These are phyloP conservation scores for Erysimum cheiri DNA, from an alignment of 441 rosid genomes.

Conservation along the genomic window DNA sequence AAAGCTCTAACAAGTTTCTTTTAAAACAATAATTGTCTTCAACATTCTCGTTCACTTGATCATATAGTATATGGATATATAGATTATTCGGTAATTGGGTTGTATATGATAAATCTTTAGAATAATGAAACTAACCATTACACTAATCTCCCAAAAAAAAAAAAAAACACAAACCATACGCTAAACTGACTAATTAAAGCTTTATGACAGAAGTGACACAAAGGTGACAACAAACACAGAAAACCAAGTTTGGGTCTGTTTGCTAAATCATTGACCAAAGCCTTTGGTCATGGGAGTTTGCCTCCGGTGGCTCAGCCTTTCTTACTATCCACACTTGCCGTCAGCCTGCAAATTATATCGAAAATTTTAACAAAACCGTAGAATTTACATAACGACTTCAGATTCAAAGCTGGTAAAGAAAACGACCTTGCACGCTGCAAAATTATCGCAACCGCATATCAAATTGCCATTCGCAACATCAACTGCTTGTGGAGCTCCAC, in stretches of 20 bases:
- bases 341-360: conserved; percentile 20
- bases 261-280: conserved; percentile 12
- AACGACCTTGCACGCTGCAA: conserved; percentile 50
- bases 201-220: conserved; percentile 2
- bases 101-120: not conserved
- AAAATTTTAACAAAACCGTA: not conserved
- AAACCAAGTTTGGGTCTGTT: conserved; percentile 4
- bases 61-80: not conserved
- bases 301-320: conserved; percentile 2
- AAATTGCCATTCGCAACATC: conserved; percentile 60
- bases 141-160: not conserved
- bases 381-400: not conserved
- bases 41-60: not conserved
- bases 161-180: not conserved
- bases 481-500: conserved; percentile 62
- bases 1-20: too few species aligned
- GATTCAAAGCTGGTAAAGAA: not conserved
- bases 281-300: conserved; percentile 10
- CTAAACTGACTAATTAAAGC: too few species aligned
- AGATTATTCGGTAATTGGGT: not conserved
- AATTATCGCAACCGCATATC: conserved; percentile 59
- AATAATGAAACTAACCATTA: not conserved
- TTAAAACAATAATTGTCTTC: too few species aligned
- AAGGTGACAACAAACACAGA: conserved; percentile 5
- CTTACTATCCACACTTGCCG: conserved; percentile 29